Evolutionary conservation across 352 stramenopile species (phyloP), one percentile per base, ranked within the genome.

Genomic region (Pythium vanterpoolii): DNA sequence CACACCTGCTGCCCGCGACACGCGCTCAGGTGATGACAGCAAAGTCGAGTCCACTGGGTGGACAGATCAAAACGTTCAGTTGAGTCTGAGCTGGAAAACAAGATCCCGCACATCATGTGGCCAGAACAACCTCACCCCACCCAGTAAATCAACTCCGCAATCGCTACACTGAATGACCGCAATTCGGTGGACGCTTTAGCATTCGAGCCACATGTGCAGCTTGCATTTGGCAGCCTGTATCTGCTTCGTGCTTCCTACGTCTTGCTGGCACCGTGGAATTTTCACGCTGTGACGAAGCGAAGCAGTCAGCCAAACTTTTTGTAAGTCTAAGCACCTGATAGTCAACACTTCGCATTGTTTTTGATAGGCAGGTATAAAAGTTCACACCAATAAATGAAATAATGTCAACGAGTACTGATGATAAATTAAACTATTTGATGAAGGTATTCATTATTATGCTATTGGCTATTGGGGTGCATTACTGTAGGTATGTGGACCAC

Each of bases 241-340:
- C n/a, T n/a, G n/a, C n/a, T n/a, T n/a, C n/a, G n/a, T n/a, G n/a
- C n/a, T n/a, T n/a, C n/a, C n/a, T n/a, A n/a, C n/a, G n/a, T n/a
- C n/a, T n/a, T n/a, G 34, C 8, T 42, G 34, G 13, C 8, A 18
- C 3, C 16, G 51, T 11, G 24, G 51, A 58, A 50, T 46, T 40
- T 48, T 62, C 43, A 31, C 39, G 19, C 28, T 55, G 55, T 62
- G 55, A 62, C 55, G 44, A 18, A 55, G 54, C 54, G 53, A 5
- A 27, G 40, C n/a, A n/a, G n/a, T n/a, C n/a, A n/a, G n/a, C n/a
- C n/a, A n/a, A n/a, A n/a, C n/a, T n/a, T n/a, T n/a, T n/a, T n/a
- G n/a, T n/a, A n/a, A n/a, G n/a, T n/a, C n/a, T n/a, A n/a, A n/a
- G n/a, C n/a, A n/a, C n/a, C n/a, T n/a, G n/a, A n/a, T n/a, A n/a